phyloP scores from a whole-genome alignment of 768 basidiomycete genomes.

The Trichaptum fuscoviolaceum region DNA sequence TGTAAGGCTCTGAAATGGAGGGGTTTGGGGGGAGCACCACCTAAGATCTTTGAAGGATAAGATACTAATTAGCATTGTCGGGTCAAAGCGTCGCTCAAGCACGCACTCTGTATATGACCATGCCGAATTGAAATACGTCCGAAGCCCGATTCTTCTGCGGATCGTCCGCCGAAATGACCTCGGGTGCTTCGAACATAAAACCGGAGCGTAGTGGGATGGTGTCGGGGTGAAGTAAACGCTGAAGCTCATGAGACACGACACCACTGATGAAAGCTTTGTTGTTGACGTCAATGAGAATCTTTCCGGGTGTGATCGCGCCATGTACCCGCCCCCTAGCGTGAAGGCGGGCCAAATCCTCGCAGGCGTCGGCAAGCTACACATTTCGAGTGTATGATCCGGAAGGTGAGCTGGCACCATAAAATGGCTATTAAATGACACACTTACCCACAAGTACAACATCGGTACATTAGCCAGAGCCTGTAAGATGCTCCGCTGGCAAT shows the following conservation, averaged over 20 bases:
- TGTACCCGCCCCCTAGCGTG: background rate
- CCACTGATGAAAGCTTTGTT: background rate
- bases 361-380: background rate
- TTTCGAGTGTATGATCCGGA: background rate
- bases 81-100: background rate
- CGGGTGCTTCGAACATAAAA: background rate
- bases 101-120: background rate
- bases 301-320: background rate
- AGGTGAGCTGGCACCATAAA: background rate
- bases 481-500: background rate
- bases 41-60: background rate
- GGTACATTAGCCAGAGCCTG: background rate
- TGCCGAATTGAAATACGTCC: background rate
- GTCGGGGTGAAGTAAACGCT: background rate
- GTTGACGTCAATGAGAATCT: background rate
- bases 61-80: background rate
- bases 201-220: background rate
- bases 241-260: background rate
- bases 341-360: background rate
- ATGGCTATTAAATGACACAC: background rate
- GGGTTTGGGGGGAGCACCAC: background rate
- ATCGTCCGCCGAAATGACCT: background rate
- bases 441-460: background rate
- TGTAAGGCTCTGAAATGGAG: background rate
- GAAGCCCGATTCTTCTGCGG: background rate